Evolutionary conservation across 2,329 filamentous ascomycete genomes (phyloP).

Genomic region (Trichoderma sp.): DNA sequence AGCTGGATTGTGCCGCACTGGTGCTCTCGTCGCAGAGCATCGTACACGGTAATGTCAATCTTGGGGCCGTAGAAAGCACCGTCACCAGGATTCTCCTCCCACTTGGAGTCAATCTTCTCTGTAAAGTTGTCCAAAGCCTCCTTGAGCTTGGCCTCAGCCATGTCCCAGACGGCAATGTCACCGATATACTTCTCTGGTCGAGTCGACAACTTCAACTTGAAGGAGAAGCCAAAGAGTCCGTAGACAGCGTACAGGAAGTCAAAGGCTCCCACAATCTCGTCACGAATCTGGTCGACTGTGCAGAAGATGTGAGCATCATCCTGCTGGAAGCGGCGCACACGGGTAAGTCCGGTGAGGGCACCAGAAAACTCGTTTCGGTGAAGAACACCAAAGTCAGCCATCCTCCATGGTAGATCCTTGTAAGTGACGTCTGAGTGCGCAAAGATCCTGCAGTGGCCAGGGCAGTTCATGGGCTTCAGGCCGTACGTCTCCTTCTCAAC

Average conservation of each 20-base stretch:
- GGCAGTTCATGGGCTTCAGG: conserved; percentile 98
- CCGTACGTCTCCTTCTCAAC: conserved; percentile 73
- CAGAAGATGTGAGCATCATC: conserved; percentile 98
- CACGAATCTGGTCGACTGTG: conserved; percentile 43
- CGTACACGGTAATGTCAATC: conserved; percentile 94
- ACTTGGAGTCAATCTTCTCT: conserved; percentile 60
- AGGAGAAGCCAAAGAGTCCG: conserved; percentile 66
- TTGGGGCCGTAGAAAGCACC: conserved; percentile 99
- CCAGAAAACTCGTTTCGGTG: conserved; percentile 96
- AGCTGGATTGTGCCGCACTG: conserved; percentile 81
- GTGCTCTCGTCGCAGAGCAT: conserved; percentile 72
- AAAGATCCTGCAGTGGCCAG: conserved; percentile 89
- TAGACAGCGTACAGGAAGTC: conserved; percentile 78
- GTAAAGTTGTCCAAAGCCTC: conserved; percentile 79
- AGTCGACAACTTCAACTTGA: conserved; percentile 94
- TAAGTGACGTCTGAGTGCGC: conserved; percentile 82
- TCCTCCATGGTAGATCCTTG: conserved; percentile 79
- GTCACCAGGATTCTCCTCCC: conserved; percentile 92
- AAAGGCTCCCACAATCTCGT: conserved; percentile 73
- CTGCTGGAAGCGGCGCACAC: conserved; percentile 92
- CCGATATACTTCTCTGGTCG: conserved; percentile 87
- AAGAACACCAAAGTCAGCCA: conserved; percentile 93
- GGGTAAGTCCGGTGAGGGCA: conserved; percentile 84
- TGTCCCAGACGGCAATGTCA: conserved; percentile 82
- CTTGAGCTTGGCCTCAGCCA: conserved; percentile 79